Evolutionary conservation across 768 basidiomycete genomes (phyloP).

Genomic region (Mrakia gelida): DNA sequence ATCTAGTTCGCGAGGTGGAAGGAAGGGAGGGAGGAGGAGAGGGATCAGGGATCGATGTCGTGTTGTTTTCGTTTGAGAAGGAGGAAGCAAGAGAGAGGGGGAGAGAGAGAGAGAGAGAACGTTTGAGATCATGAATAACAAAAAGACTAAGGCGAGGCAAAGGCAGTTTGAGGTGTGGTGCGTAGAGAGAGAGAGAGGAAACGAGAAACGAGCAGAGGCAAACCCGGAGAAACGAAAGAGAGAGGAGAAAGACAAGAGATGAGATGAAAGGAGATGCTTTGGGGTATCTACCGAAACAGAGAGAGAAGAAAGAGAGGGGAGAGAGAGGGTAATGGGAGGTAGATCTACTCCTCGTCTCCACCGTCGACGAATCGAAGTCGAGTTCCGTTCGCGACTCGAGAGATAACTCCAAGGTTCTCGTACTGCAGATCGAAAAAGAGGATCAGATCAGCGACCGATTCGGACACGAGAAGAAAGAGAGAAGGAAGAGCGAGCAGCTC

Average conservation of each 20-base stretch:
- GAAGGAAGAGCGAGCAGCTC: conserved; percentile 41
- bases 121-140: background rate
- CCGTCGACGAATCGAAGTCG: conserved; percentile 63
- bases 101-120: background rate
- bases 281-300: background rate
- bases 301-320: background rate
- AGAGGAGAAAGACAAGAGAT: background rate
- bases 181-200: background rate
- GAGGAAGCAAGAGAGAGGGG: background rate
- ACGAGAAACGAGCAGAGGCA: background rate
- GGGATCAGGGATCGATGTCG: background rate
- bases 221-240: background rate
- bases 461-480: background rate
- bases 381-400: conserved; percentile 74
- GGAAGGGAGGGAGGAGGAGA: background rate
- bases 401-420: conserved; percentile 74
- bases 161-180: no score
- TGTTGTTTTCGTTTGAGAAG: background rate
- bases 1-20: no score
- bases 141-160: background rate
- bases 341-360: conserved; percentile 29
- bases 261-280: background rate
- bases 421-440: conserved; percentile 55
- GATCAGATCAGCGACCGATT: background rate
- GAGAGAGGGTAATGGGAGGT: no score